phyloP scores from a whole-genome alignment of 768 basidiomycete genomes.

The Suillus discolor region DNA sequence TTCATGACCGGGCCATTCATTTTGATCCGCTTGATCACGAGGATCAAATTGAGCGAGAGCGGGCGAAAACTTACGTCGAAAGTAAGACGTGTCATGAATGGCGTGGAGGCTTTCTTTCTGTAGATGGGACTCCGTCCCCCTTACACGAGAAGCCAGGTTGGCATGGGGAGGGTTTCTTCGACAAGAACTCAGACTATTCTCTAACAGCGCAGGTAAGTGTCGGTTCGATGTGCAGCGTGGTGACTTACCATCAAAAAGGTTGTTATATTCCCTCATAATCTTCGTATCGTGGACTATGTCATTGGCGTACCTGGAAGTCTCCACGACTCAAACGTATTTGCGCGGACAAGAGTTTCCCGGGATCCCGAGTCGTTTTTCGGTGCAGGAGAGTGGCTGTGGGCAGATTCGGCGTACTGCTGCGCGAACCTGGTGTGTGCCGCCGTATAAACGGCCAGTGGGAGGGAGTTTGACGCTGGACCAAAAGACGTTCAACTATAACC shows the following conservation, averaged over 20 bases:
- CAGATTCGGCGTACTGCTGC: conserved; percentile 13
- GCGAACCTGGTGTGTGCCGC: conserved; percentile 10
- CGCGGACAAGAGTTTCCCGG: neutral
- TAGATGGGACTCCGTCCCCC: too few relatives aligned
- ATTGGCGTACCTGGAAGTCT: conserved; percentile 18
- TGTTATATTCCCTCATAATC: too few relatives aligned
- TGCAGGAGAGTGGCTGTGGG: conserved; percentile 18
- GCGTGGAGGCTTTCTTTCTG: too few relatives aligned
- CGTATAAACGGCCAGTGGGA: neutral
- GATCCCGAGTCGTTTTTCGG: conserved; percentile 9
- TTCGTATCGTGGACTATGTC: too few relatives aligned
- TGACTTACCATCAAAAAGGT: too few relatives aligned
- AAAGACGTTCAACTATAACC: neutral
- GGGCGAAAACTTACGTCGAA: neutral
- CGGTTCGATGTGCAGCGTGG: too few relatives aligned
- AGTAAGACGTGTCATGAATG: conserved; percentile 1
- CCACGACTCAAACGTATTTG: conserved; percentile 13
- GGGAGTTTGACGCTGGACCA: neutral
- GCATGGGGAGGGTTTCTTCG: too few relatives aligned
- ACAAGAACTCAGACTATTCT: too few relatives aligned
- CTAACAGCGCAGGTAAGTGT: too few relatives aligned
- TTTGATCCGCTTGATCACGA: conserved; percentile 3
- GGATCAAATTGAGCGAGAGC: conserved; percentile 10
- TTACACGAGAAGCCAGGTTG: too few relatives aligned
- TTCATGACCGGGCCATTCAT: conserved; percentile 6